Evolutionary conservation across 1,284 basidiomycete species (phyloP), one percentile per base, ranked within the genome.

Genomic region (Fomitopsis pinicola): DNA sequence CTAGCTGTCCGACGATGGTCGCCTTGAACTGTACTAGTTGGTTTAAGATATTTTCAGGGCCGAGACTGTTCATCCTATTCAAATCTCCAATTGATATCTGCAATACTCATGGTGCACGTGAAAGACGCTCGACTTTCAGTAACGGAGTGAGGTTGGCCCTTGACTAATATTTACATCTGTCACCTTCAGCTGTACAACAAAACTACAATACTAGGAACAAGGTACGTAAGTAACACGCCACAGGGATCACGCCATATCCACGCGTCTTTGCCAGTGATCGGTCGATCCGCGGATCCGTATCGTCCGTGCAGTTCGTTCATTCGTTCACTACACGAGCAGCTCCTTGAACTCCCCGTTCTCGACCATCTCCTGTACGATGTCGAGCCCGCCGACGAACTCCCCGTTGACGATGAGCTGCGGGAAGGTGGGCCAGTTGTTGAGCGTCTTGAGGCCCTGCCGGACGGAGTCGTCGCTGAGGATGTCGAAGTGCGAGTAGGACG

Each of bases 401-500:
- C 89, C 85, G 40, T 84, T 82, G 68, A 88, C 77, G 66, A 87
- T 82, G 44, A 88, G 76, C 71, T 88, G 86, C 10, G 86, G 86
- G 76, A 85, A 88, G 9, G 86, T 88, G 33, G 86, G 86, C 86
- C 86, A 88, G 64, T 85, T 77, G 70, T 87, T 87, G 59, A 86
- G 69, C 64, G 78, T 77, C 76, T 88, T 87, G 63, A 87, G 71
- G 77, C 84, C 85, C 69, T 85, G 81, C 61, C 89, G 78, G 8
- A 91, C 89, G 60, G 79, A 80, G 72, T 91, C 88, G 72, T 91
- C 89, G 58, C 77, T 78, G 59, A 91, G 76, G 67, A 92, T 91
- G 72, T 92, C 88, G 71, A 90, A 92, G 73, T 83, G 81, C n/a
- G 81, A 78, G 75, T 88, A 91, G 65, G 84, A 79, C 57, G 91